Evolutionary conservation across 2,329 filamentous ascomycete species (phyloP).

Genomic region (Sarocladium oryzae): DNA sequence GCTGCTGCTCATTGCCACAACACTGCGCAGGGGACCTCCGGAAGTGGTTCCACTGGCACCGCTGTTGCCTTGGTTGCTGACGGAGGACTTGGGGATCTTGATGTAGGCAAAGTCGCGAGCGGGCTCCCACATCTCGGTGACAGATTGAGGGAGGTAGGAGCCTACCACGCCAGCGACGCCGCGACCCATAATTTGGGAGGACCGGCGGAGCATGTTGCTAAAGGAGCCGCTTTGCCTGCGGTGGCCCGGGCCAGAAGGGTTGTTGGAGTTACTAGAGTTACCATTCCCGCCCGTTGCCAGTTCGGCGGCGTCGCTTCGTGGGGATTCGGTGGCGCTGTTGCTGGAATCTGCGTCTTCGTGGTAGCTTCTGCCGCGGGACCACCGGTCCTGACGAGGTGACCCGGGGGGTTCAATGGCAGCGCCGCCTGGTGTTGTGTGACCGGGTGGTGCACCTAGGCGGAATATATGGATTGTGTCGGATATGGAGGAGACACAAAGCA

Average conservation of each 20-base stretch:
- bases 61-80: conserved; percentile 13
- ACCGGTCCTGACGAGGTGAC: conserved; percentile 43
- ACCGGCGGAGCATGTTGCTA: conserved; percentile 85
- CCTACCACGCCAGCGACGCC: conserved; percentile 84
- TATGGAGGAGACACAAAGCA: conserved; percentile 91
- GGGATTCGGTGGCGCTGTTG: conserved; percentile 46
- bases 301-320: conserved; percentile 37
- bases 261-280: conserved; percentile 10
- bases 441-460: conserved; percentile 55
- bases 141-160: conserved; percentile 85
- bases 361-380: conserved; percentile 45
- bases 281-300: background rate
- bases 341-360: conserved; percentile 34
- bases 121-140: conserved; percentile 98
- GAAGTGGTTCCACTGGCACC: conserved; percentile 25
- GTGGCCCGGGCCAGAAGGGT: conserved; percentile 22
- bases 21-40: conserved; percentile 62
- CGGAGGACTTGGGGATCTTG: conserved; percentile 65
- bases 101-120: conserved; percentile 93
- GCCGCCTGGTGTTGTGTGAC: conserved; percentile 28
- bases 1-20: conserved; percentile 95
- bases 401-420: conserved; percentile 31
- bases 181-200: conserved; percentile 87
- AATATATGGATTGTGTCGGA: conserved; percentile 98
- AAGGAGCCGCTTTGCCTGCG: conserved; percentile 66